phyloP scores from a whole-genome alignment of 805 yeast species.

The Candida yuanshanica region DNA sequence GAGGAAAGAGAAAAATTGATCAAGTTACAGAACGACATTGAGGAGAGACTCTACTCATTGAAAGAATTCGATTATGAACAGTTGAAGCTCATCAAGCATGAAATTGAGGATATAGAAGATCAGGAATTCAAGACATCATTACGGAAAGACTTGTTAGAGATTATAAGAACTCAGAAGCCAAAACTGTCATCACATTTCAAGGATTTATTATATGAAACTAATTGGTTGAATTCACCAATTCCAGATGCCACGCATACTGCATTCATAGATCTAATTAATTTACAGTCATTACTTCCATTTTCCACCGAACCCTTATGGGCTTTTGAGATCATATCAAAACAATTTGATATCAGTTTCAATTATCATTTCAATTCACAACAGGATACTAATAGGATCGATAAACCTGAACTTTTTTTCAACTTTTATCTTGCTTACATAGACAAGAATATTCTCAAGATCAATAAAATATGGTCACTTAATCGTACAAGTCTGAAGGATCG shows the following conservation, averaged over 20 bases:
- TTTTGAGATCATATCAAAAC: constrained; percentile 38
- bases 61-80: constrained; percentile 10
- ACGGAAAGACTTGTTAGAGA: constrained; percentile 2
- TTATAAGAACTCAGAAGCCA: constrained; percentile 10
- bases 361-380: constrained; percentile 45
- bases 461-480: constrained; percentile 33
- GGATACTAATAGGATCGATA: constrained; percentile 40
- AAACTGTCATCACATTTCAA: constrained; percentile 5
- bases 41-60: constrained; percentile 2
- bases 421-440: constrained; percentile 43
- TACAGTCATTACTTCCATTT: constrained; percentile 12
- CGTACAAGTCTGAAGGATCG: constrained; percentile 21
- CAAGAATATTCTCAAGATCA: constrained; percentile 34
- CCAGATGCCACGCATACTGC: not conserved
- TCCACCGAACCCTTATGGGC: constrained; percentile 41
- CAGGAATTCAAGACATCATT: not conserved
- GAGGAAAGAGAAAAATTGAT: constrained; percentile 3
- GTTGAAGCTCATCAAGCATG: constrained; percentile 7
- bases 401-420: constrained; percentile 48
- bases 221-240: constrained; percentile 15
- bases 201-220: constrained; percentile 8
- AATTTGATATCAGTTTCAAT: constrained; percentile 42
- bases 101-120: constrained; percentile 4
- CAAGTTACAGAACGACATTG: constrained; percentile 5
- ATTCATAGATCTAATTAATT: constrained; percentile 11